phyloP scores from a whole-genome alignment of 306 rosid species.

The Coriaria nepalensis region DNA sequence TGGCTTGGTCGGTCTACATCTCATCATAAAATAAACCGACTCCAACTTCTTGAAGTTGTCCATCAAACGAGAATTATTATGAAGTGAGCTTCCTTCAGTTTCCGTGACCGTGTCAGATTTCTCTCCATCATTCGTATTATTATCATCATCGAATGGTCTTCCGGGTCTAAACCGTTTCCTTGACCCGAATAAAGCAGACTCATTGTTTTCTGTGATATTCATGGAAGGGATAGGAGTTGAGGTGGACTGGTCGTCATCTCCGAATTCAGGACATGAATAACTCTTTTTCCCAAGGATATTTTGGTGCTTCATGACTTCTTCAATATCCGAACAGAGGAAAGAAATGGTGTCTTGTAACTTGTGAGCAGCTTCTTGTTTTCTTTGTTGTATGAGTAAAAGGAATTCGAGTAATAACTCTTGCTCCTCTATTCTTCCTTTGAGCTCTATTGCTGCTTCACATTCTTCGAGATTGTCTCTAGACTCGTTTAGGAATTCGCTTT shows the following conservation, averaged over 20 bases:
- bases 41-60: constrained; percentile 88
- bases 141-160: constrained; percentile 24
- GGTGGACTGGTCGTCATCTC: constrained; percentile 31
- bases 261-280: constrained; percentile 30
- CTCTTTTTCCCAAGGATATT: constrained; percentile 36
- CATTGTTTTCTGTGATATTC: constrained; percentile 37
- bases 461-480: constrained; percentile 69
- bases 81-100: constrained; percentile 33
- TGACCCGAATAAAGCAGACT: constrained; percentile 42
- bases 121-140: constrained; percentile 35
- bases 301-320: constrained; percentile 72
- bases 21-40: constrained; percentile 65
- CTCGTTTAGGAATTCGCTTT: constrained; percentile 71
- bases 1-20: constrained; percentile 48
- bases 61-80: constrained; percentile 61
- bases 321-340: constrained; percentile 69
- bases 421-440: constrained; percentile 66
- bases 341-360: constrained; percentile 72
- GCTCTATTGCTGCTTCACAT: constrained; percentile 80
- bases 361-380: constrained; percentile 67
- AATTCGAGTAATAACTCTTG: constrained; percentile 80
- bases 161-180: constrained; percentile 70
- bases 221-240: constrained; percentile 43
- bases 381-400: constrained; percentile 61
- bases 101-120: constrained; percentile 16